These are phyloP conservation scores for Candida nanaspora DNA, from an alignment of 805 yeast genomes.

Conservation along the genomic window DNA sequence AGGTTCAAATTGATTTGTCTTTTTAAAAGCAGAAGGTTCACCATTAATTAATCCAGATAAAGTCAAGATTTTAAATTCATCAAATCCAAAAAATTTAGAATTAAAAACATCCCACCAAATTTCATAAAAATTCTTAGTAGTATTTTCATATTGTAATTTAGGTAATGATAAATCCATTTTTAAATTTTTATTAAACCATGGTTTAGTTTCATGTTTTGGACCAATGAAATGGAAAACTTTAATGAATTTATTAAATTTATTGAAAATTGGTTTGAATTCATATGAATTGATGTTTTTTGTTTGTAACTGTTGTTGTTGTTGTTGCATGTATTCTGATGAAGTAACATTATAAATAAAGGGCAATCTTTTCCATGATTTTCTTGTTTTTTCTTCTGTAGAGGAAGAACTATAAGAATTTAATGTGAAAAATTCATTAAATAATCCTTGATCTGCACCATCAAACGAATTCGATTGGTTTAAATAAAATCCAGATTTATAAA, in stretches of 20 bases:
- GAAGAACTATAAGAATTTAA: constrained; percentile 4
- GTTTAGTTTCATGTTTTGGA: constrained; percentile 50
- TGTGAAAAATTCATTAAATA: constrained; percentile 67
- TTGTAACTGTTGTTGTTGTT: no score
- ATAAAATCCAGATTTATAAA: constrained; percentile 13
- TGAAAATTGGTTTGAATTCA: constrained; percentile 28
- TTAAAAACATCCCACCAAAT: constrained; percentile 26
- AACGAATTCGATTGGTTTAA: constrained; percentile 30
- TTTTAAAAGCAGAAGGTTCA: not conserved
- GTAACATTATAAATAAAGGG: constrained; percentile 87
- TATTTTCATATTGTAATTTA: constrained; percentile 5
- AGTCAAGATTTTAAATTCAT: not conserved
- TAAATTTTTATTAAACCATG: constrained; percentile 17
- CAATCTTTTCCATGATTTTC: constrained; percentile 51
- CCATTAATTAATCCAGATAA: not conserved
- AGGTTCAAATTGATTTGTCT: not conserved
- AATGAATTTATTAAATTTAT: constrained; percentile 25
- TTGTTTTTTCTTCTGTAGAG: constrained; percentile 1
- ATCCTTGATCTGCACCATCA: constrained; percentile 93
- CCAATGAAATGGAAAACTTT: constrained; percentile 67
- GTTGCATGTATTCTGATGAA: not conserved
- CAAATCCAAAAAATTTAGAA: constrained; percentile 3
- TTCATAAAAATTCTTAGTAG: no score
- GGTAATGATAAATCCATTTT: constrained; percentile 5
- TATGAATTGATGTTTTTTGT: constrained; percentile 20